Evolutionary conservation across 75 land plant species (phyloP).

Genomic region (Cupressus sempervirens): DNA sequence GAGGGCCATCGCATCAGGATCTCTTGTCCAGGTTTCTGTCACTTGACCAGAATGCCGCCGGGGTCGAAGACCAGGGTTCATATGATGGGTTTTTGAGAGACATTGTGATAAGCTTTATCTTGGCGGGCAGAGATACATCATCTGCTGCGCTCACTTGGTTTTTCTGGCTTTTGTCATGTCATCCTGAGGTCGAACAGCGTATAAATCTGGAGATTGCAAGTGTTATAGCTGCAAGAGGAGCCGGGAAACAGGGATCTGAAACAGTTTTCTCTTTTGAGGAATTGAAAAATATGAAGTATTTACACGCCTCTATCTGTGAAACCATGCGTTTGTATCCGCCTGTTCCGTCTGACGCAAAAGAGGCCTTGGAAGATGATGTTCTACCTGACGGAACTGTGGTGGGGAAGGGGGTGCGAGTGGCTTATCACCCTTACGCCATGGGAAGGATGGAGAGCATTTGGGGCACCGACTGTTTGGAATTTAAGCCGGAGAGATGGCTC

Average conservation of each 20-base stretch:
- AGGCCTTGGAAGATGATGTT: conserved; percentile 20
- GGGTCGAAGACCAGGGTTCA: not conserved
- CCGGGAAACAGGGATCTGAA: not conserved
- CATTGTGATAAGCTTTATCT: conserved; percentile 50
- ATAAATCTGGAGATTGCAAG: conserved; percentile 19
- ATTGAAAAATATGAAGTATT: conserved; percentile 44
- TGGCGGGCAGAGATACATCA: conserved; percentile 64
- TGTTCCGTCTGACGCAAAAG: conserved; percentile 55
- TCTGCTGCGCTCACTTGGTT: conserved; percentile 45
- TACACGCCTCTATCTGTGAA: conserved; percentile 59
- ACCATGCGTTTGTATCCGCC: conserved; percentile 59
- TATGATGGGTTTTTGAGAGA: conserved; percentile 44
- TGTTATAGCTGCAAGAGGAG: not conserved
- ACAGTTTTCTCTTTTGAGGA: conserved; percentile 28
- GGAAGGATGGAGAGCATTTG: conserved; percentile 44
- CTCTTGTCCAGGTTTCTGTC: conserved; percentile 31
- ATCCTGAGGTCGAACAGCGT: conserved; percentile 26
- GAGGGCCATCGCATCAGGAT: conserved; percentile 30
- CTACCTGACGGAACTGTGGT: conserved; percentile 46
- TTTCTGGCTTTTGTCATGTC: conserved; percentile 36
- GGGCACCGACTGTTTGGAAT: conserved; percentile 49
- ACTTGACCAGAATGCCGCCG: conserved; percentile 6
- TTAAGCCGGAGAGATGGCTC: conserved; percentile 59
- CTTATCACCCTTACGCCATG: conserved; percentile 46
- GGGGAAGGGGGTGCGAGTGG: conserved; percentile 17